Conservation (phyloP, 495 filamentous ascomycete genomes). For the Podospora tetraspora region DNA sequence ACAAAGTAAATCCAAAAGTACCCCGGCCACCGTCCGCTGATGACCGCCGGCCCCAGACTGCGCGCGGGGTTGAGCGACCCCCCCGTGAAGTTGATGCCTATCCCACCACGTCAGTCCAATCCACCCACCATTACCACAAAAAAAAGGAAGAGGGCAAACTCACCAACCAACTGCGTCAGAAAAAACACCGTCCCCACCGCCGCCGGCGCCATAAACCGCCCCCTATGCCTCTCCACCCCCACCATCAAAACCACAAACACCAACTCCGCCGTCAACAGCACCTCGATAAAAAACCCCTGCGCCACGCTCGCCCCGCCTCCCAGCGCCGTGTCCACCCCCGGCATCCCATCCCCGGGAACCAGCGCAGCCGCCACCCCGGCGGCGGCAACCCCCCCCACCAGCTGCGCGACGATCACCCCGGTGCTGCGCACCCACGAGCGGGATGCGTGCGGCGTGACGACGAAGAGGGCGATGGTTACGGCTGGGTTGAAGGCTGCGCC, state of each 20-base stretch:
- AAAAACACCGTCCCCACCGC: conserved; percentile 71
- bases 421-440: conserved; percentile 43
- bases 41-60: conserved; percentile 49
- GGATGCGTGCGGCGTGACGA: conserved; percentile 55
- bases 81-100: conserved; percentile 56
- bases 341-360: conserved; percentile 49
- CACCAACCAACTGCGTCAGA: conserved; percentile 58
- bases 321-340: conserved; percentile 56
- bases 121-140: neutral
- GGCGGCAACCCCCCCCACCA: conserved; percentile 54
- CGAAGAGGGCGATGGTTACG: conserved; percentile 52
- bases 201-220: conserved; percentile 70
- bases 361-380: conserved; percentile 51
- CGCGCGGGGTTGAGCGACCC: conserved; percentile 57
- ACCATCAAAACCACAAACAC: conserved; percentile 77
- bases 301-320: conserved; percentile 51
- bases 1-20: conserved; percentile 72
- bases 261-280: conserved; percentile 71
- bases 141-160: neutral
- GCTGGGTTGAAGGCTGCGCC: conserved; percentile 82
- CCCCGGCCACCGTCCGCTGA: conserved; percentile 55
- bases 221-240: conserved; percentile 78
- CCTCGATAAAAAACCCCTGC: conserved; percentile 70
- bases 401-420: conserved; percentile 50
- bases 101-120: neutral